Percentiles rank a stretch among this genome's conserved stretches.
Conservation (phyloP, 192 early-diverging fungal genomes). For the Dimargaris verticillata region DNA sequence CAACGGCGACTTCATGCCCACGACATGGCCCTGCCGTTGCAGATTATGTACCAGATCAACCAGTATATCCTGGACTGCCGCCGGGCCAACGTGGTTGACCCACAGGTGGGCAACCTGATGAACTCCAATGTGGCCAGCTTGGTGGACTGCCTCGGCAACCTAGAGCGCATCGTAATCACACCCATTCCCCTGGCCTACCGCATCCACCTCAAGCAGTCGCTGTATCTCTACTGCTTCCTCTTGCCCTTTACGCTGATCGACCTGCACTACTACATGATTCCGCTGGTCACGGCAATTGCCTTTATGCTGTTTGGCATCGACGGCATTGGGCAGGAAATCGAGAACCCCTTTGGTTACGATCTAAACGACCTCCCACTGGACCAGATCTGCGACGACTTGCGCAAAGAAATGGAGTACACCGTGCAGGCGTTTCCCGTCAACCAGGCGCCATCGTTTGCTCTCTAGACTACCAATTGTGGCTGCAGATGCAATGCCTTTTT, state of each 20-base stretch:
- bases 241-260: constrained; percentile 8
- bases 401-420: constrained; percentile 35
- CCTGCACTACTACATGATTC: constrained; percentile 14
- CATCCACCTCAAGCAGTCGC: constrained; percentile 61
- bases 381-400: constrained; percentile 32
- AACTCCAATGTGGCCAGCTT: constrained; percentile 31
- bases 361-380: constrained; percentile 36
- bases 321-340: constrained; percentile 29
- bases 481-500: no score
- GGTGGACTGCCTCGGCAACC: constrained; percentile 35
- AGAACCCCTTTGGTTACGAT: constrained; percentile 36
- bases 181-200: constrained; percentile 64
- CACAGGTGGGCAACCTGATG: constrained; percentile 27
- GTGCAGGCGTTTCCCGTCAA: constrained; percentile 14
- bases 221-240: constrained; percentile 43
- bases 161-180: constrained; percentile 54
- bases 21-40: constrained; percentile 23
- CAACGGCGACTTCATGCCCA: not conserved
- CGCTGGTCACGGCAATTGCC: constrained; percentile 23
- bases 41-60: constrained; percentile 41
- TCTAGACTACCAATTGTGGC: not conserved
- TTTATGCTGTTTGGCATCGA: constrained; percentile 36
- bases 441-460: not conserved
- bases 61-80: constrained; percentile 28
- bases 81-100: constrained; percentile 24